Conservation (phyloP, 768 basidiomycete genomes). For the Kondoa subrosea region DNA sequence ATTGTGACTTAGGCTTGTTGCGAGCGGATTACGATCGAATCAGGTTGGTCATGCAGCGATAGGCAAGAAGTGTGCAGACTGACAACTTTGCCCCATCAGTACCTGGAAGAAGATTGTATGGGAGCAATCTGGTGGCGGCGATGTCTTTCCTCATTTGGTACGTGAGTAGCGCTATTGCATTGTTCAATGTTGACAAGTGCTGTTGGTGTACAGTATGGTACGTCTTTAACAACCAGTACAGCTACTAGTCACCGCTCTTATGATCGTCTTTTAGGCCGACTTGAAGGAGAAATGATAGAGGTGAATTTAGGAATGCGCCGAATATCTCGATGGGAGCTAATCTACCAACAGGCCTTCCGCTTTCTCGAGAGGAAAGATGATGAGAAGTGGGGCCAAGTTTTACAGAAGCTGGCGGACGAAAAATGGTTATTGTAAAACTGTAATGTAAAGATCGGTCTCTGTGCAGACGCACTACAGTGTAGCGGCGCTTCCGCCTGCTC, state of each 20-base stretch:
- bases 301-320: not conserved
- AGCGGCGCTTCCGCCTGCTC: no score
- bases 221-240: not conserved
- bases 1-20: not conserved
- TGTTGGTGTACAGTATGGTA: not conserved
- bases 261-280: not conserved
- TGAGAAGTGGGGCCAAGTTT: not conserved
- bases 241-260: not conserved
- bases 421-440: not conserved
- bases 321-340: no score
- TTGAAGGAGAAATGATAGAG: not conserved
- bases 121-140: not conserved
- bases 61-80: no score
- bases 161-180: not conserved
- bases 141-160: not conserved
- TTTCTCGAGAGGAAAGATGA: not conserved
- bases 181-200: not conserved
- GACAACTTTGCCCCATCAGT: no score
- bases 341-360: not conserved
- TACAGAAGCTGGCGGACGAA: not conserved
- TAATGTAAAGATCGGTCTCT: not conserved
- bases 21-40: not conserved
- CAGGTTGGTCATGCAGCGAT: not conserved
- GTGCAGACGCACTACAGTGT: no score
- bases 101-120: not conserved